These are phyloP conservation scores for Cladosporium colombiae DNA, from an alignment of 2,329 filamentous ascomycete genomes.

Conservation along the genomic window DNA sequence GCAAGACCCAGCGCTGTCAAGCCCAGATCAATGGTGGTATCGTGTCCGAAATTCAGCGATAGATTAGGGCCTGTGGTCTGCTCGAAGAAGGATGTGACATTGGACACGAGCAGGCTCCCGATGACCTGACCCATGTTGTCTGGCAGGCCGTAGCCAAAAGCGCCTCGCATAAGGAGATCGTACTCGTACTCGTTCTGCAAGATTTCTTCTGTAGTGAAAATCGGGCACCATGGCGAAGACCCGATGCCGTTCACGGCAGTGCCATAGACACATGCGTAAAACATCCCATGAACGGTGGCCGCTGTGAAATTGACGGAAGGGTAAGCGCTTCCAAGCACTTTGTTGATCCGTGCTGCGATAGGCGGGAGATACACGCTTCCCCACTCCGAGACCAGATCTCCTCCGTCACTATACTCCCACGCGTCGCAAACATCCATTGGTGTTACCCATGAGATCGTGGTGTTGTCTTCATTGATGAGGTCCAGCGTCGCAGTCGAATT, in stretches of 20 bases:
- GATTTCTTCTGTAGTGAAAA: not conserved
- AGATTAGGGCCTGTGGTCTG: not conserved
- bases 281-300: not conserved
- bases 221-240: not conserved
- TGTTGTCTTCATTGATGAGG: slow-evolving; percentile 5
- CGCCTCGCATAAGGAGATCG: slow-evolving; percentile 1
- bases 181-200: slow-evolving; percentile 7
- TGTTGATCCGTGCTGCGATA: slow-evolving; percentile 4
- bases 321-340: not conserved
- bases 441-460: not conserved
- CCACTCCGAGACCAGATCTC: slow-evolving; percentile 1
- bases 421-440: slow-evolving; percentile 1
- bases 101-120: not conserved
- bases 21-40: slow-evolving; percentile 3
- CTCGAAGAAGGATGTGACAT: slow-evolving; percentile 4
- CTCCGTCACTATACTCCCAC: not conserved
- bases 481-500: slow-evolving; percentile 4
- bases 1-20: slow-evolving; percentile 5
- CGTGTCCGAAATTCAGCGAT: not conserved
- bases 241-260: not conserved
- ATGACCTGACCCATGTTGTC: slow-evolving; percentile 4
- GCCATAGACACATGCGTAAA: not conserved
- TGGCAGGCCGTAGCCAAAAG: not conserved
- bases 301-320: slow-evolving; percentile 7
- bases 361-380: not conserved